Percentiles rank a stretch among this genome's conserved stretches.
phyloP scores from a whole-genome alignment of 1,284 basidiomycete species.

The Melampsora larici-populina region DNA sequence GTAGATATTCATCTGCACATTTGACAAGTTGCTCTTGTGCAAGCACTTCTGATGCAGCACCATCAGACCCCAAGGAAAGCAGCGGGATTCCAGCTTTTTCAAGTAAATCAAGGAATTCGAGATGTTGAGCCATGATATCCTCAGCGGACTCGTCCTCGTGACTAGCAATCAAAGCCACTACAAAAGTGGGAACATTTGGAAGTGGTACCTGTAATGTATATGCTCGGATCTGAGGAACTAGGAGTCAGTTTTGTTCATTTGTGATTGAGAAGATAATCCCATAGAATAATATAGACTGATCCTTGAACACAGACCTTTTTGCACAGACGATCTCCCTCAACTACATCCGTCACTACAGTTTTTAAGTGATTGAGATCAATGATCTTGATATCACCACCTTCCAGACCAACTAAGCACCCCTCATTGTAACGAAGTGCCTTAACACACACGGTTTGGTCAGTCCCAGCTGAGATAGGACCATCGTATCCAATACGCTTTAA shows the following conservation, averaged over 20 bases:
- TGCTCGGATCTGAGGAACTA: neutral
- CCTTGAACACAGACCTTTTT: neutral
- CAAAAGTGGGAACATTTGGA: neutral
- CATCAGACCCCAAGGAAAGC: constrained; percentile 1
- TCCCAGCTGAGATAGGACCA: neutral
- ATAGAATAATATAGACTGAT: too few relatives aligned
- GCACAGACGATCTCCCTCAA: neutral
- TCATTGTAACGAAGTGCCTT: too few relatives aligned
- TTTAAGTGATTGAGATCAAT: neutral
- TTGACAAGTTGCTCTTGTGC: neutral
- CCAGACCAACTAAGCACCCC: too few relatives aligned
- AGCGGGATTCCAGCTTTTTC: neutral
- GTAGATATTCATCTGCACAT: neutral
- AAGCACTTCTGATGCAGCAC: neutral
- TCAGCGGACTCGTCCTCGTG: too few relatives aligned
- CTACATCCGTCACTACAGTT: neutral
- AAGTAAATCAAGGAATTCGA: too few relatives aligned
- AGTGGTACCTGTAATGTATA: constrained; percentile 7
- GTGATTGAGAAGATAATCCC: neutral
- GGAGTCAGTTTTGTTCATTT: neutral
- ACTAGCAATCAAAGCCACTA: too few relatives aligned
- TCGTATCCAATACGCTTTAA: neutral
- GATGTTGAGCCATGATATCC: too few relatives aligned
- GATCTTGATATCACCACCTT: too few relatives aligned
- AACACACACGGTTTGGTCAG: constrained; percentile 6